Base-by-base conservation (phyloP, 345 rosid species). In the Erodium maritimum region DNA sequence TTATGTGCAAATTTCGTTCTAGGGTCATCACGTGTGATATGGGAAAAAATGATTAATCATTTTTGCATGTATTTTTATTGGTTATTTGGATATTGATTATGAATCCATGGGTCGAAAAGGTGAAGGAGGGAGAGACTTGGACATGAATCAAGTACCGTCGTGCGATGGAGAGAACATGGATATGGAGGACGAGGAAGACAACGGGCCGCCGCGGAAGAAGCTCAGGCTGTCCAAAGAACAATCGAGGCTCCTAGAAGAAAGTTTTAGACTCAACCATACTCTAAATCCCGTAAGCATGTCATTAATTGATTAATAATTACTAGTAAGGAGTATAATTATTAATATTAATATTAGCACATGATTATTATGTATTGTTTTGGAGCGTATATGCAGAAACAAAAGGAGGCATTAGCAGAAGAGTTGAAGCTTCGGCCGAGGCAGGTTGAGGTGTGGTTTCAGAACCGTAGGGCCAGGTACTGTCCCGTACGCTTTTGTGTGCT, bases 401-500 rank as follows among this genome's bases (percentile, higher is more conserved):
- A 91, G 75, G 98, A 84, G 65, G 86, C 77, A 65, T 72, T 91
- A 74, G 93, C 98, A 55, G 53, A 58, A 76, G 80, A 86, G 62
- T 65, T 91, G 84, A 81, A 81, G 81, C 86, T 91, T 66, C 73
- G 78, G 72, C 88, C 95, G 54, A 75, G 98, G 65, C 96, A 91
- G 70, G 93, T 88, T 51, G 98, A 91, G 73, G 98, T 91, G 55
- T 91, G 98, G 98, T 91, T 91, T 77, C 98, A 91, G 71, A 91
- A 91, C 80, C 95, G 98, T 61, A 84, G 98, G 84, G 98, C 98
- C 81, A 86, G 98, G 98, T 91, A 80, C 75, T 5, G 14, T 16
- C 22, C 46, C 46, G 13, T n/a, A 5, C 19, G 22, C 34, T n/a
- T 23, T 18, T 55, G 18, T 50, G 23, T 21, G 21, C 2, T 52